A percentile compares a stretch with the other conserved stretches of the same genome.
Conservation (phyloP, 345 rosid genomes). For the Hibiscus mutabilis region DNA sequence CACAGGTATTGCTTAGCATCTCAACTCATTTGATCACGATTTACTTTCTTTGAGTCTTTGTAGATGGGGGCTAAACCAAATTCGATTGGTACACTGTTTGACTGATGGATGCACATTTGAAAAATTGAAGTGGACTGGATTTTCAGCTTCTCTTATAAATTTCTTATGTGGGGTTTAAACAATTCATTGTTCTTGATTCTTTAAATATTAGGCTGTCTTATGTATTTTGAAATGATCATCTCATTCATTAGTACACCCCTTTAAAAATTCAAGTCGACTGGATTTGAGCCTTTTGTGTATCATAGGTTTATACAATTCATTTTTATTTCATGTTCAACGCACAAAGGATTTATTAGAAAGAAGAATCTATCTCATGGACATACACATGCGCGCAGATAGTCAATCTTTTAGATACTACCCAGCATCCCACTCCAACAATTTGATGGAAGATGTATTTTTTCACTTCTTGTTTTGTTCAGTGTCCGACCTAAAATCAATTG, state of each 20-base stretch:
- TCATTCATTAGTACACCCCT: too few relatives aligned
- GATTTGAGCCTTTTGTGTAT: background rate
- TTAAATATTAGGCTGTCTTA: too few relatives aligned
- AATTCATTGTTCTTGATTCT: too few relatives aligned
- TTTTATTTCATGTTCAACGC: background rate
- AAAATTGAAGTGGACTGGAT: too few relatives aligned
- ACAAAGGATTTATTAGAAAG: background rate
- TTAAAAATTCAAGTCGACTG: too few relatives aligned
- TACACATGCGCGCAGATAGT: background rate
- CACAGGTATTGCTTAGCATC: slow-evolving; percentile 54
- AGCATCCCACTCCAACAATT: background rate
- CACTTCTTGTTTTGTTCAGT: background rate
- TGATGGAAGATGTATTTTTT: background rate
- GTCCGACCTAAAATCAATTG: background rate
- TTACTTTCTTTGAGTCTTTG: background rate
- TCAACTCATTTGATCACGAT: background rate
- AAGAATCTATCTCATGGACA: background rate
- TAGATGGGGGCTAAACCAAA: background rate
- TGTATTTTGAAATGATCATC: too few relatives aligned
- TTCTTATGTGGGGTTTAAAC: too few relatives aligned
- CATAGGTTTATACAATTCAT: background rate
- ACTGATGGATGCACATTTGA: too few relatives aligned
- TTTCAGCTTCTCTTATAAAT: too few relatives aligned
- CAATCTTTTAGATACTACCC: background rate
- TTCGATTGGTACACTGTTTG: too few relatives aligned